Base-by-base conservation (phyloP, 163 green algal species). In the Chlorella variabilis region DNA sequence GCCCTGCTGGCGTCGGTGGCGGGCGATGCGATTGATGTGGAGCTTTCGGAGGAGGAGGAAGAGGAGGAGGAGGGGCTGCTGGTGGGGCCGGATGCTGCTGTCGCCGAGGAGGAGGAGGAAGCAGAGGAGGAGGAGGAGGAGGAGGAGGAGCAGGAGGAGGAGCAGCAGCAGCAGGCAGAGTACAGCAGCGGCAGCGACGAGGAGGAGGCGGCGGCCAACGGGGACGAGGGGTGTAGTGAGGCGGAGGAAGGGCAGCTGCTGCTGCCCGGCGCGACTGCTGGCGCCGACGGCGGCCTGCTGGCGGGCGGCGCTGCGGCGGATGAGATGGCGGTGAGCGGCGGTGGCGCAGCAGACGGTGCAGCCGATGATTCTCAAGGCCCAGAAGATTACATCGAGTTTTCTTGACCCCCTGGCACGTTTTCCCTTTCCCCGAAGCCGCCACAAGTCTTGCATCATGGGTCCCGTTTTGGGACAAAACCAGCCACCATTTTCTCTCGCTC, bases 1-100 rank as follows among this genome's bases (percentile, higher is more conserved):
- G 59, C 75, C 31, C 59, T 71, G 58, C 58, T 81, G 58, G 59
- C 75, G 7, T 17, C 39, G 0, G 75, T 73, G 29, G 62, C 62
- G 9, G 61, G 54, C 29, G 76, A 71, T 45, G 76, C 45, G 0
- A 33, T 75, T 2, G 76, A 82, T 75, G 62, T 82, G 45, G 76
- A 82, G 76, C 48, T 82, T 9, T 75, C 76, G 0, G 76, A 75
- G 13, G 76, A 82, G 15, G 76, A 82, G 34, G 42, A 45, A 45
- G 76, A 58, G 31, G 31, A 41, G 4, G 31, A 41, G 4, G 36
- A 27, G 1, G 58, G 39, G 0, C 39, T 80, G 74, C 45, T 65
- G 58, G 27, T 18, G 27, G 71, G n/a, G 45, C 45, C 39, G 15
- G 39, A 15, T 18, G 75, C 75, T n/a, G 42, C 38, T 25, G 41